A percentile compares a stretch with the other conserved stretches of the same genome.
Evolutionary conservation across 805 yeast genomes (phyloP).

Genomic region (Starmerella stellata): DNA sequence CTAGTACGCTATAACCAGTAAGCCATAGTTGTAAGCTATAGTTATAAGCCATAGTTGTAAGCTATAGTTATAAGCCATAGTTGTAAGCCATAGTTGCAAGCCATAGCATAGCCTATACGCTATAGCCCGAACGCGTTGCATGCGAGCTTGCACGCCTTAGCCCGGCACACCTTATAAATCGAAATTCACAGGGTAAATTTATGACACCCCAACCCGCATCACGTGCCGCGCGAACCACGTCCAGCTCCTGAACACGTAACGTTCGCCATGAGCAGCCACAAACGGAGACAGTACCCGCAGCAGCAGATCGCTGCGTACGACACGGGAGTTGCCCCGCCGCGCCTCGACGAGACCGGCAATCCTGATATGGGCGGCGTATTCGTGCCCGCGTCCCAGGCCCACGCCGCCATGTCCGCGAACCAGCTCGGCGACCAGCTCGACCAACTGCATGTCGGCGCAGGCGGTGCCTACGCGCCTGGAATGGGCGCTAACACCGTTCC

Average conservation of each 20-base stretch:
- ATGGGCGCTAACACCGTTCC: slow-evolving; percentile 9
- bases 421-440: slow-evolving; percentile 16
- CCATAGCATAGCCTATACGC: no score
- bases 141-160: no score
- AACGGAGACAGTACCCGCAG: slow-evolving; percentile 33
- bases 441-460: slow-evolving; percentile 14
- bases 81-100: no score
- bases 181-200: no score
- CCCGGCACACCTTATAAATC: no score
- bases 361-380: slow-evolving; percentile 4
- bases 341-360: slow-evolving; percentile 4
- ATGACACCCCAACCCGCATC: no score
- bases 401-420: slow-evolving; percentile 9
- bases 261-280: slow-evolving; percentile 16
- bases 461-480: slow-evolving; percentile 4
- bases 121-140: no score
- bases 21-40: no score
- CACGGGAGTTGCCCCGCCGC: slow-evolving; percentile 17
- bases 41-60: no score
- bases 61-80: no score
- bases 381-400: slow-evolving; percentile 12
- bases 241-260: not conserved
- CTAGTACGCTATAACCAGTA: no score
- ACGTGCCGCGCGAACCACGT: no score
- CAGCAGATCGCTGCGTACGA: slow-evolving; percentile 28